Base-by-base conservation (phyloP, 441 rosid genomes). In the Omphalea diandra region DNA sequence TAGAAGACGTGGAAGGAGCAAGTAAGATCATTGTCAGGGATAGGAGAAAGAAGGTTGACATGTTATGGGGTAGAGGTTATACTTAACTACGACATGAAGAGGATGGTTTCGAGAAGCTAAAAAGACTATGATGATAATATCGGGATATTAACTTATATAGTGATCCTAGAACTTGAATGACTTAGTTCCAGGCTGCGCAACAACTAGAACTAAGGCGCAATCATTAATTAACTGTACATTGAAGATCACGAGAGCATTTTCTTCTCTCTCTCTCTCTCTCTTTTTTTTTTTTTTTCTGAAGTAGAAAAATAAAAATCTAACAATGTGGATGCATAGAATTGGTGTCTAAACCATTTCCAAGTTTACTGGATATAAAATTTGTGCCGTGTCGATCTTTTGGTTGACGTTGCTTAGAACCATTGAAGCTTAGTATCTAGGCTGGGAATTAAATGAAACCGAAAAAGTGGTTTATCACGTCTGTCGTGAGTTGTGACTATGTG, bases 1-100 rank as follows among this genome's bases (percentile, higher is more conserved):
- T 57, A n/a, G 78, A 73, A 65, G 35, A 66, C 58, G 70, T 52
- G 0, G 44, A 50, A 32, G 62, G 53, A 43, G 71, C 72, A 36
- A 40, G 66, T 22, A 44, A 71, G 46, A 78, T 38, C 41, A 70
- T 3, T 24, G 15, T 61, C 8, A 52, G 27, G 26, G 29, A 61
- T 32, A 66, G 38, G 36, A 41, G 43, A 32, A 49, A 66, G 56
- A 33, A 63, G 5, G 65, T 18, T 0, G 66, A 24, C 70, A 72
- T 72, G 10, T 47, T 65, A 44, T n/a, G 20, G 18, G 6, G 20
- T 27, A 33, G 15, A 5, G 0, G 38, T n/a, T n/a, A 24, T 41
- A 31, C n/a, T 32, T 50, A 26, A 29, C 52, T 27, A 38, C 61
- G 8, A 12, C 69, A 65, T 50, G 29, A 18, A 60, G 33, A 15